These are phyloP conservation scores for Cardamine resedifolia DNA, from an alignment of 345 rosid species.

Conservation along the genomic window DNA sequence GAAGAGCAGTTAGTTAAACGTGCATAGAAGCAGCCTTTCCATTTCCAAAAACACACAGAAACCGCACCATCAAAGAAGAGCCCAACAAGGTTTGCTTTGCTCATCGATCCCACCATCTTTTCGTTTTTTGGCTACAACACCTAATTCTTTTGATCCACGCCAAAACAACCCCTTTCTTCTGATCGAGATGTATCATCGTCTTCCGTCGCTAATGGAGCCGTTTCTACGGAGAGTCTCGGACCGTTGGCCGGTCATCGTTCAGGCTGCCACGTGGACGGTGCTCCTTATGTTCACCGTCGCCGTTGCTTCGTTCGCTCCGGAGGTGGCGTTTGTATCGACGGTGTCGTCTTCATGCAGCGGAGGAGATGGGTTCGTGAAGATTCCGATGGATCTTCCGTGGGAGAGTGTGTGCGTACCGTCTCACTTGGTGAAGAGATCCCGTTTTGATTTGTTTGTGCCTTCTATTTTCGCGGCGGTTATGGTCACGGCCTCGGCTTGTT, in stretches of 20 bases:
- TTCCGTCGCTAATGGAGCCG: slow-evolving; percentile 33
- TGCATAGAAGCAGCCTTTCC: slow-evolving; percentile 28
- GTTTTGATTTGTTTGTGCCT: slow-evolving; percentile 28
- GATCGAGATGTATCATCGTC: slow-evolving; percentile 19
- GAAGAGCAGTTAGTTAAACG: slow-evolving; percentile 29
- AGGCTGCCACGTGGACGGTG: slow-evolving; percentile 33
- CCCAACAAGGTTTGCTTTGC: not conserved
- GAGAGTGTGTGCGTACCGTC: slow-evolving; percentile 35
- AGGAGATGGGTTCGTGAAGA: slow-evolving; percentile 34
- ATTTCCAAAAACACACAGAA: slow-evolving; percentile 18
- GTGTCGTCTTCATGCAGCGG: slow-evolving; percentile 31
- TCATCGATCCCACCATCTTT: slow-evolving; percentile 10
- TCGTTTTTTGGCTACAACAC: not conserved
- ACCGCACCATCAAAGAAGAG: not conserved
- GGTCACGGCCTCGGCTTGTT: slow-evolving; percentile 37
- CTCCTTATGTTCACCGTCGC: slow-evolving; percentile 36
- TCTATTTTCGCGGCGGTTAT: slow-evolving; percentile 36
- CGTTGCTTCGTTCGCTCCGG: slow-evolving; percentile 36
- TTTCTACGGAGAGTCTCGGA: slow-evolving; percentile 18
- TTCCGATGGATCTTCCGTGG: slow-evolving; percentile 32
- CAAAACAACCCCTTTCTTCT: not conserved
- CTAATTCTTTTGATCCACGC: not conserved
- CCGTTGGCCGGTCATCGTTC: slow-evolving; percentile 32
- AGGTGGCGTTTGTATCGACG: slow-evolving; percentile 32
- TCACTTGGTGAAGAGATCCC: slow-evolving; percentile 30